A percentile compares a stretch with the other conserved stretches of the same genome.
Evolutionary conservation across 2,329 filamentous ascomycete species (phyloP).

Genomic region (Monilinia aucupariae): DNA sequence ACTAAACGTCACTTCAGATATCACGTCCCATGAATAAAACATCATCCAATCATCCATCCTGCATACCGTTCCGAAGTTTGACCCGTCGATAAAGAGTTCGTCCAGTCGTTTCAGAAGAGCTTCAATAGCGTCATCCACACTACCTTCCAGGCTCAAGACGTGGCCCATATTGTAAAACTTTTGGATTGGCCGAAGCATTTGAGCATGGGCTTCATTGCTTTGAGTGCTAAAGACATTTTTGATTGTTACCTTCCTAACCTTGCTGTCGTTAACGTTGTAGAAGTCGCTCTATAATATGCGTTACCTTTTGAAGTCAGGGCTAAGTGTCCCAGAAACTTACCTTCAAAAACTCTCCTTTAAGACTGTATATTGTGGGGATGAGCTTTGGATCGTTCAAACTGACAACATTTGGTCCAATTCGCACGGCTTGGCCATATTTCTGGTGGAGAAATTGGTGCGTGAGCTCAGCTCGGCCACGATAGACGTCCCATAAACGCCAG

Average conservation of each 20-base stretch:
- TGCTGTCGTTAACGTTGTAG: conserved; percentile 26
- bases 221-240: conserved; percentile 26
- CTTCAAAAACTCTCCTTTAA: conserved; percentile 23
- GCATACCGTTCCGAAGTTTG: conserved; percentile 23
- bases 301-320: background rate
- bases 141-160: conserved; percentile 27
- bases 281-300: conserved; percentile 20
- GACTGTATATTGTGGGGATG: conserved; percentile 21
- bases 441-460: conserved; percentile 23
- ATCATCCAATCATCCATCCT: conserved; percentile 41
- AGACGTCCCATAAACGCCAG: conserved; percentile 28
- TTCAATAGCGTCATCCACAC: conserved; percentile 34
- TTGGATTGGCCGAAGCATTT: conserved; percentile 25
- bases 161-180: conserved; percentile 30
- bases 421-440: conserved; percentile 25
- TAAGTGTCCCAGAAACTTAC: conserved; percentile 10
- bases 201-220: conserved; percentile 22
- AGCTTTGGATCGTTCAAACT: conserved; percentile 28
- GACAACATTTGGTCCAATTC: conserved; percentile 29
- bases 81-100: conserved; percentile 33
- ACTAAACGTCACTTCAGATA: conserved; percentile 39
- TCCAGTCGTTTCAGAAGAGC: conserved; percentile 35
- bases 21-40: conserved; percentile 39
- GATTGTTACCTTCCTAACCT: conserved; percentile 21
- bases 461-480: conserved; percentile 22